Evolutionary conservation across 148 eudicot genomes (phyloP).

Genomic region (Cornus florida): DNA sequence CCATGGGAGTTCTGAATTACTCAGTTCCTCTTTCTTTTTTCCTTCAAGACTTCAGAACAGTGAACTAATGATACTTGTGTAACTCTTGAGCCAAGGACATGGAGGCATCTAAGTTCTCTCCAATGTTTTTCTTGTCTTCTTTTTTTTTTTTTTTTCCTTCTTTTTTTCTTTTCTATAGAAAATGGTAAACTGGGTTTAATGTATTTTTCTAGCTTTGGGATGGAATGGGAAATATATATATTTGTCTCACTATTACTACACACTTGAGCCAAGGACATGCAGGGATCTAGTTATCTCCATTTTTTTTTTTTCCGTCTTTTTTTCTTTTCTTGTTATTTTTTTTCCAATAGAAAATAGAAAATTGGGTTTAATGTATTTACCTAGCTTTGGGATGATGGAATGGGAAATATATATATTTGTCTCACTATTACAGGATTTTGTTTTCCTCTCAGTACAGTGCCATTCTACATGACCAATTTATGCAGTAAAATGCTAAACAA

Average conservation of each 20-base stretch:
- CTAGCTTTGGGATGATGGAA: constrained; percentile 1
- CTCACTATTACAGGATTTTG: not conserved
- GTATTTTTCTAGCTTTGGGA: not conserved
- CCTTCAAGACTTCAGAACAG: not conserved
- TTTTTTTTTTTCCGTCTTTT: not conserved
- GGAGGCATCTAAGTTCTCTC: constrained; percentile 3
- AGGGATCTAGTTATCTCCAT: not conserved
- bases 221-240: not conserved
- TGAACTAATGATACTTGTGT: constrained; percentile 2
- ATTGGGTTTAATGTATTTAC: not conserved
- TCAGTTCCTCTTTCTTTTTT: not conserved
- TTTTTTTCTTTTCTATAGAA: no score
- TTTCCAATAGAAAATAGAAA: not conserved
- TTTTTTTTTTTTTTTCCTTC: not conserved
- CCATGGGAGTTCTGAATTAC: not conserved
- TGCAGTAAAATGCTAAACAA: no score
- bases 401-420: not conserved
- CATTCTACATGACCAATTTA: not conserved
- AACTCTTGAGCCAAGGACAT: constrained; percentile 6
- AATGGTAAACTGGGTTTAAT: constrained; percentile 3
- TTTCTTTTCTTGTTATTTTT: not conserved
- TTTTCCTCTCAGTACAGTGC: not conserved
- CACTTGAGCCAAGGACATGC: constrained; percentile 5
- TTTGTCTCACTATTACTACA: no score
- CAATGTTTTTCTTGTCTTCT: not conserved